Evolutionary conservation across 805 yeast species (phyloP).

Genomic region (Candida coleopterorum): DNA sequence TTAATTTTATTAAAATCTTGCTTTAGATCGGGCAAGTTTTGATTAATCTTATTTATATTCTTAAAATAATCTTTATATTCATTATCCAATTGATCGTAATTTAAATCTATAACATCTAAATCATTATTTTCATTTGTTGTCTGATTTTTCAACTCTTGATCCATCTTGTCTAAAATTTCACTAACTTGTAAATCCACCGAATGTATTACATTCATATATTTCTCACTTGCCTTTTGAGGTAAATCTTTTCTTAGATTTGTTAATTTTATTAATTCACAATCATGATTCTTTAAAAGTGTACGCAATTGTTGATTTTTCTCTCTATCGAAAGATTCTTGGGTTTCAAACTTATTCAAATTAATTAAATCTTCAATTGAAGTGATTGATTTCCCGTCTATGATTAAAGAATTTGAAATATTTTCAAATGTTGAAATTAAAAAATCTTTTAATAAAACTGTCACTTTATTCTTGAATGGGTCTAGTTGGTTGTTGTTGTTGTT

Average conservation of each 20-base stretch:
- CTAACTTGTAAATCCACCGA: conserved; percentile 29
- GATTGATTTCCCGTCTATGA: conserved; percentile 47
- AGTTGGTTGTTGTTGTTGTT: conserved; percentile 21
- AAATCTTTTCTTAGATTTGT: conserved; percentile 50
- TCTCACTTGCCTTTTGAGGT: conserved; percentile 38
- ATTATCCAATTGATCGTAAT: conserved; percentile 3
- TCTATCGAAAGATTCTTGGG: conserved; percentile 67
- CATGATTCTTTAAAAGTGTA: conserved; percentile 53
- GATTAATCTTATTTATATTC: conserved; percentile 25
- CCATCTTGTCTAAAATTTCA: conserved; percentile 17
- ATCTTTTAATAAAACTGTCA: conserved; percentile 38
- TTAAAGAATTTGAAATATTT: conserved; percentile 48
- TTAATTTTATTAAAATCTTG: conserved; percentile 31
- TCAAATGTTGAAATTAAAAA: conserved; percentile 54
- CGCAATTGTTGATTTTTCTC: conserved; percentile 58
- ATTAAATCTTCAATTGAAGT: conserved; percentile 23
- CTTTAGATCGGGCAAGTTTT: conserved; percentile 30
- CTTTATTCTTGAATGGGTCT: conserved; percentile 45
- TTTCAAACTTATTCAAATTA: conserved; percentile 27
- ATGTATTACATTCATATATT: conserved; percentile 30
- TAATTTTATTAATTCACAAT: conserved; percentile 54
- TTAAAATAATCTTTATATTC: conserved; percentile 25
- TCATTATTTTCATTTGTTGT: conserved; percentile 10
- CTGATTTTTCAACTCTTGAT: too few relatives aligned
- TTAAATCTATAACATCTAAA: conserved; percentile 9